A percentile compares a stretch with the other conserved stretches of the same genome.
Evolutionary conservation across 108 stramenopile species (phyloP).

Genomic region (Nannochloropsis granulata): DNA sequence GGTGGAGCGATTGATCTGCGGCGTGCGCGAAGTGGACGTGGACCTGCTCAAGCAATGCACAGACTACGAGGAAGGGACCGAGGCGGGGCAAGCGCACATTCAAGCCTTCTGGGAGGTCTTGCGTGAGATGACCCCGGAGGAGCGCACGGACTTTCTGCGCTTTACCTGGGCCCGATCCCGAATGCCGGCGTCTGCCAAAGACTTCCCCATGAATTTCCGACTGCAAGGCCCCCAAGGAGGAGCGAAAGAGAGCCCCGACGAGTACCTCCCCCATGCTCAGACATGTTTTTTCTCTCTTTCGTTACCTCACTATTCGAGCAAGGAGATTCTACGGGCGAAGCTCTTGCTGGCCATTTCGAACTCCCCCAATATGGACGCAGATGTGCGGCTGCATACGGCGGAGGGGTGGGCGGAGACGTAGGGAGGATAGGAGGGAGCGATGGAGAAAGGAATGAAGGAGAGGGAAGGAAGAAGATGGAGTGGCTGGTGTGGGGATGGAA

Average conservation of each 20-base stretch:
- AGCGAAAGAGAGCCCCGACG: conserved; percentile 47
- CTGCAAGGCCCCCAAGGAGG: conserved; percentile 49
- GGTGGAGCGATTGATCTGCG: conserved; percentile 67
- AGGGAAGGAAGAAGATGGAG: not conserved
- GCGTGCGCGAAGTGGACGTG: conserved; percentile 85
- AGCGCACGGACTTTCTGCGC: conserved; percentile 71
- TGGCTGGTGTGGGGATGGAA: not conserved
- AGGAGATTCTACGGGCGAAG: conserved; percentile 58
- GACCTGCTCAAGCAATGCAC: conserved; percentile 63
- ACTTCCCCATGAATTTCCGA: conserved; percentile 71
- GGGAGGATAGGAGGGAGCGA: not conserved
- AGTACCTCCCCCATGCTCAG: conserved; percentile 74
- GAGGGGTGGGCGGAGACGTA: conserved; percentile 31
- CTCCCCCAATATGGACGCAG: conserved; percentile 90
- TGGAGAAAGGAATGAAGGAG: not conserved
- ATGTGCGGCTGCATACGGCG: conserved; percentile 53
- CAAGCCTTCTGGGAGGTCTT: conserved; percentile 79
- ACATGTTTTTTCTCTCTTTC: conserved; percentile 94
- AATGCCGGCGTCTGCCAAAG: conserved; percentile 59
- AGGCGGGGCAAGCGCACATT: conserved; percentile 54
- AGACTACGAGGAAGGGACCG: conserved; percentile 76
- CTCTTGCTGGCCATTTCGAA: conserved; percentile 83
- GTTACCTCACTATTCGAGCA: conserved; percentile 66
- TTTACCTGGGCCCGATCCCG: conserved; percentile 94
- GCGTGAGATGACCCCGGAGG: conserved; percentile 58